Evolutionary conservation across 2,329 filamentous ascomycete species (phyloP).

Genomic region (Pyrenochaeta sp.): DNA sequence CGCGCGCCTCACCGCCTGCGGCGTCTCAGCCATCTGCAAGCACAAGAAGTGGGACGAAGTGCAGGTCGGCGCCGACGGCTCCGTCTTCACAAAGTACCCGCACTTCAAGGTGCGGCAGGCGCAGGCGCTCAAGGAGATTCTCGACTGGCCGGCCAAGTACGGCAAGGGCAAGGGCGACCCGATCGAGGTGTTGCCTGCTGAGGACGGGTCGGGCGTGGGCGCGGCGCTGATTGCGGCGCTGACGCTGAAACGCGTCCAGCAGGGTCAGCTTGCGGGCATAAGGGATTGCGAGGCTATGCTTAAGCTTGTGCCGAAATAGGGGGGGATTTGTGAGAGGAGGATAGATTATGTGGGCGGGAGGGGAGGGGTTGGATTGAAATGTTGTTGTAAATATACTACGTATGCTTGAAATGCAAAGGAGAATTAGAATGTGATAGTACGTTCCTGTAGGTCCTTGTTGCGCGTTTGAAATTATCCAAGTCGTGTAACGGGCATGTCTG

Average conservation of each 20-base stretch:
- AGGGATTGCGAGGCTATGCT: constrained; percentile 58
- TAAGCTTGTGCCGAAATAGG: constrained; percentile 30
- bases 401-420: no score
- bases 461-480: no score
- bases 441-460: no score
- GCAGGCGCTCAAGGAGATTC: constrained; percentile 87
- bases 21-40: constrained; percentile 93
- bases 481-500: no score
- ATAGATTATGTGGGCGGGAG: no score
- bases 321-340: not conserved
- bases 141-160: constrained; percentile 88
- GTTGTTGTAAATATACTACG: not conserved
- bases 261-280: constrained; percentile 66
- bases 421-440: no score
- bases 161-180: constrained; percentile 71
- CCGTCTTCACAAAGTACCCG: constrained; percentile 99
- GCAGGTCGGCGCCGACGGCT: constrained; percentile 96
- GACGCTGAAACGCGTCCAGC: constrained; percentile 68
- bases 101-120: constrained; percentile 96
- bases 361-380: no score
- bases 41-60: constrained; percentile 90
- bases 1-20: constrained; percentile 90
- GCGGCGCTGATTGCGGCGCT: constrained; percentile 88
- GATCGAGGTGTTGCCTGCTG: constrained; percentile 84
- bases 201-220: constrained; percentile 97